A percentile compares a stretch with the other conserved stretches of the same genome.
Evolutionary conservation across 164 flowering plant genomes (phyloP).

Genomic region (Tetrastigma voinierianum): DNA sequence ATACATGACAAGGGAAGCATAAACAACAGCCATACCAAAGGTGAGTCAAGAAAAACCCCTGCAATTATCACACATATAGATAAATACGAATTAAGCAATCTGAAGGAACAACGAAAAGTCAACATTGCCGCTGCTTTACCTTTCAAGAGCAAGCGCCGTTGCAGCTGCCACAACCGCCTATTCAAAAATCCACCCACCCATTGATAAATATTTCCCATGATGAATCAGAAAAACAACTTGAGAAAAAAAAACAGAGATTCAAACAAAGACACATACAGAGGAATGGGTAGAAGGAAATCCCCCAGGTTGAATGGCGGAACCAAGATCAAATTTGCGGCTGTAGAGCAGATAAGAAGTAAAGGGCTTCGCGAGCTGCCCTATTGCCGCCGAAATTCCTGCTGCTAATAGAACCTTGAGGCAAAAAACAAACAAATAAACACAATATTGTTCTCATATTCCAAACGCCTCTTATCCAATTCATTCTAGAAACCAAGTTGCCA

Average conservation of each 20-base stretch:
- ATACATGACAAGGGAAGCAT: slow-evolving; percentile 83
- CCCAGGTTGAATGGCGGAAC: slow-evolving; percentile 52
- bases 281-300: slow-evolving; percentile 96
- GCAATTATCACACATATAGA: slow-evolving; percentile 14
- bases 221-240: not conserved
- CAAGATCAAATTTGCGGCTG: slow-evolving; percentile 52
- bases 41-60: slow-evolving; percentile 85
- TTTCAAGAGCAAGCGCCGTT: slow-evolving; percentile 69
- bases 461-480: too few relatives aligned
- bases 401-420: slow-evolving; percentile 57
- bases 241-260: not conserved
- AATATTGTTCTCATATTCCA: too few relatives aligned
- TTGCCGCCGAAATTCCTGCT: slow-evolving; percentile 56
- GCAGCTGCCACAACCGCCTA: slow-evolving; percentile 81
- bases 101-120: too few relatives aligned
- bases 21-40: slow-evolving; percentile 76
- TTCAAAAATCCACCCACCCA: not conserved
- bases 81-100: not conserved
- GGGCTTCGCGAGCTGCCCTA: slow-evolving; percentile 85
- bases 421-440: not conserved
- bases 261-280: slow-evolving; percentile 41
- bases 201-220: too few relatives aligned
- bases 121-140: slow-evolving; percentile 31
- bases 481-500: too few relatives aligned
- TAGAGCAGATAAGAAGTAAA: slow-evolving; percentile 56